These are phyloP conservation scores for Stemphylium beticola DNA, from an alignment of 2,329 filamentous ascomycete genomes.

Conservation along the genomic window DNA sequence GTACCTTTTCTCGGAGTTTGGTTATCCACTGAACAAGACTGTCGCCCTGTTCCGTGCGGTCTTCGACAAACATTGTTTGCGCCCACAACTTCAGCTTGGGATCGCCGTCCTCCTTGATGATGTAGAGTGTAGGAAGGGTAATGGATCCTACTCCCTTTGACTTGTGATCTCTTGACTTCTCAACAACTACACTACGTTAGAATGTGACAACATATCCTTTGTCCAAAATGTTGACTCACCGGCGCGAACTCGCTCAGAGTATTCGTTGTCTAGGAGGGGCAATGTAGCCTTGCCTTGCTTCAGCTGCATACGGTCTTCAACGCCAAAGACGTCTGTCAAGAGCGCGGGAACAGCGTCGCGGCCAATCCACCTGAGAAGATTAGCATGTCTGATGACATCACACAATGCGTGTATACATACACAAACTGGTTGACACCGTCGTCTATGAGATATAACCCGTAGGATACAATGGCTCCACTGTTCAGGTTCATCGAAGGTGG, in stretches of 20 bases:
- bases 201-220: background rate
- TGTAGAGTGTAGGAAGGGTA: slow-evolving; percentile 87
- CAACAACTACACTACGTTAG: slow-evolving; percentile 68
- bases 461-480: slow-evolving; percentile 84
- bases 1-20: slow-evolving; percentile 90
- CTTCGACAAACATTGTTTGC: slow-evolving; percentile 92
- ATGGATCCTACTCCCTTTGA: slow-evolving; percentile 91
- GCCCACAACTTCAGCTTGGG: slow-evolving; percentile 96
- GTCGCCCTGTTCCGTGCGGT: slow-evolving; percentile 90
- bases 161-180: slow-evolving; percentile 89
- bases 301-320: slow-evolving; percentile 80
- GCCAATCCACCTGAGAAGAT: slow-evolving; percentile 73
- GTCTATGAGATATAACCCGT: slow-evolving; percentile 94
- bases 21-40: slow-evolving; percentile 95
- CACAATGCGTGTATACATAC: slow-evolving; percentile 10
- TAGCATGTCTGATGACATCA: background rate
- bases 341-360: slow-evolving; percentile 91
- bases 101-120: slow-evolving; percentile 94
- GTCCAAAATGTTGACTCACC: slow-evolving; percentile 11
- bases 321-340: slow-evolving; percentile 86
- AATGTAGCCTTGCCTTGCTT: slow-evolving; percentile 90
- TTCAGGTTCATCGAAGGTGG: slow-evolving; percentile 85
- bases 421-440: slow-evolving; percentile 98
- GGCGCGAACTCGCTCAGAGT: slow-evolving; percentile 85
- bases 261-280: slow-evolving; percentile 90